A percentile compares a stretch with the other conserved stretches of the same genome.
Conservation (phyloP, 2,329 filamentous ascomycete species). For the Epichloe sylvatica region DNA sequence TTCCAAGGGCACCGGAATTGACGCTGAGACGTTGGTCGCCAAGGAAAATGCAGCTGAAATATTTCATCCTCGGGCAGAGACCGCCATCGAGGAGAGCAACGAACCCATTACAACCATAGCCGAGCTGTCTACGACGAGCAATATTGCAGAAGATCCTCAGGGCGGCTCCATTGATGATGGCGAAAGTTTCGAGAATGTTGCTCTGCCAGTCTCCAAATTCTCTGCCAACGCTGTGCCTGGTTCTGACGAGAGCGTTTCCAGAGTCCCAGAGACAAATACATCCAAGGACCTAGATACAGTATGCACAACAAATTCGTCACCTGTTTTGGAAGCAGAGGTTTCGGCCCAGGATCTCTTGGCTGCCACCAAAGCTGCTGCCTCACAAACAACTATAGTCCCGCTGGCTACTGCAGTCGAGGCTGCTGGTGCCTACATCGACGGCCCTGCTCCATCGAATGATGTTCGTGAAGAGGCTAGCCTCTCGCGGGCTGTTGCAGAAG, state of each 20-base stretch:
- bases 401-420: neutral
- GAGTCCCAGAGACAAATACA: neutral
- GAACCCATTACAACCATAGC: neutral
- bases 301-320: slow-evolving; percentile 5
- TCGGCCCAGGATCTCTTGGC: slow-evolving; percentile 16
- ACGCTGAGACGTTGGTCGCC: neutral
- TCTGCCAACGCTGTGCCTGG: slow-evolving; percentile 9
- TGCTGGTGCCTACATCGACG: neutral
- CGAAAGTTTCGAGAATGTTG: slow-evolving; percentile 4
- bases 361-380: slow-evolving; percentile 9
- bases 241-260: neutral
- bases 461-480: slow-evolving; percentile 12
- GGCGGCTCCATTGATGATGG: slow-evolving; percentile 4
- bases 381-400: slow-evolving; percentile 4
- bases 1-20: neutral
- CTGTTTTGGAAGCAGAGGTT: slow-evolving; percentile 12
- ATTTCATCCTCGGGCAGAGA: neutral
- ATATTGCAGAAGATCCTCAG: neutral
- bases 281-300: neutral
- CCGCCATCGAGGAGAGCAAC: neutral
- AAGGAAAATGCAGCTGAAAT: neutral
- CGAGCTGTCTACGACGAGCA: neutral
- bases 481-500: slow-evolving; percentile 15
- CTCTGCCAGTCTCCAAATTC: slow-evolving; percentile 10
- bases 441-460: slow-evolving; percentile 3